These are phyloP conservation scores for Pseudocercospora fijiensis DNA, from an alignment of 2,329 filamentous ascomycete genomes.

Conservation along the genomic window DNA sequence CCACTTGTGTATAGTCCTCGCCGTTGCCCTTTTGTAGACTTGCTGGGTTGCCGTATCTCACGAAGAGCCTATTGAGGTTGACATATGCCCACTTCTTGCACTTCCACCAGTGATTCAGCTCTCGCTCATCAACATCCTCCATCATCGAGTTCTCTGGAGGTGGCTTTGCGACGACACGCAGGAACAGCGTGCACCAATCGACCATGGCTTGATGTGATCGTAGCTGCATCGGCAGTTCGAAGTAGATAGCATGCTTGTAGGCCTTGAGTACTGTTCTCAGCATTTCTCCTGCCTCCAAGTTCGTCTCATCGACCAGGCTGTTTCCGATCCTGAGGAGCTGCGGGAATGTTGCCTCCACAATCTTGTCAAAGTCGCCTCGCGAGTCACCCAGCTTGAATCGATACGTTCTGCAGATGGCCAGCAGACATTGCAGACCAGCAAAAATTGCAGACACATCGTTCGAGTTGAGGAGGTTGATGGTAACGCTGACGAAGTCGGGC, in stretches of 20 bases:
- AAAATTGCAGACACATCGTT: constrained; percentile 86
- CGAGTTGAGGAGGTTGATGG: constrained; percentile 80
- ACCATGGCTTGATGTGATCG: constrained; percentile 81
- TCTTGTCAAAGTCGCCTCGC: constrained; percentile 86
- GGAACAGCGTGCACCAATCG: constrained; percentile 93
- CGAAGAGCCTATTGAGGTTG: constrained; percentile 92
- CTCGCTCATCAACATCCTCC: constrained; percentile 79
- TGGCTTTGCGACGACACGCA: constrained; percentile 82
- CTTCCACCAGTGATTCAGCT: constrained; percentile 98
- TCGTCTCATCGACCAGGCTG: constrained; percentile 84
- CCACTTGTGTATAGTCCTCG: constrained; percentile 75
- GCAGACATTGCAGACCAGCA: constrained; percentile 86
- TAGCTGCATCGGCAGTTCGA: constrained; percentile 74
- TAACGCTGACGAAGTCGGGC: constrained; percentile 93
- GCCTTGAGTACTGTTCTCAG: constrained; percentile 91
- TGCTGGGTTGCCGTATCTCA: constrained; percentile 84
- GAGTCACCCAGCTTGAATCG: constrained; percentile 85
- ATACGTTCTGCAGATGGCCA: constrained; percentile 94
- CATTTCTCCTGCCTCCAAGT: constrained; percentile 94
- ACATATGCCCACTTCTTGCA: constrained; percentile 99
- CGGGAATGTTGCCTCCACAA: constrained; percentile 88
- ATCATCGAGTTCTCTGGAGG: constrained; percentile 75
- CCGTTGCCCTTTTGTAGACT: constrained; percentile 71
- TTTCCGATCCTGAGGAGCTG: constrained; percentile 83
- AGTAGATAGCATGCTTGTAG: constrained; percentile 98